These are phyloP conservation scores for Amphichorda felina DNA, from an alignment of 2,329 filamentous ascomycete species.

Conservation along the genomic window DNA sequence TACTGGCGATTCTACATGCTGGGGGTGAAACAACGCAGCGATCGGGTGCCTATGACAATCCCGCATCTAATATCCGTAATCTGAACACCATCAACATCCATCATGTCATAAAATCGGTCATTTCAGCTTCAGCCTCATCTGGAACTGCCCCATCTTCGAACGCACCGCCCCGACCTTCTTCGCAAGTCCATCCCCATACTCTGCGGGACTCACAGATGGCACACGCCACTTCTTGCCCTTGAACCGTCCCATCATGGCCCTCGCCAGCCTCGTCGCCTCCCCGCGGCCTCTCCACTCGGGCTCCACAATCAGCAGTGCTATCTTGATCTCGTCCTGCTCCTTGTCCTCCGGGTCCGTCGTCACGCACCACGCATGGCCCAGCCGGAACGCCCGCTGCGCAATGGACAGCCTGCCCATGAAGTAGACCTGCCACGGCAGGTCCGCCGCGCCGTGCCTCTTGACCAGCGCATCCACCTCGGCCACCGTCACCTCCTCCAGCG, in stretches of 20 bases:
- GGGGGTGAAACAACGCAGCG: no score
- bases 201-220: slow-evolving; percentile 4
- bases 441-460: slow-evolving; percentile 4
- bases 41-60: no score
- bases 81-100: no score
- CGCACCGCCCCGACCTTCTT: slow-evolving; percentile 4
- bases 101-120: neutral
- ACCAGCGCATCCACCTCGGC: slow-evolving; percentile 7
- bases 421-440: slow-evolving; percentile 9
- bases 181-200: slow-evolving; percentile 6
- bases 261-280: slow-evolving; percentile 6
- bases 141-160: slow-evolving; percentile 1
- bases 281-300: slow-evolving; percentile 8
- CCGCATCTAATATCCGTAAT: no score
- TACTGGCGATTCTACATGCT: no score
- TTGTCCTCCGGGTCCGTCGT: slow-evolving; percentile 8
- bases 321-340: slow-evolving; percentile 2
- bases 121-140: slow-evolving; percentile 6
- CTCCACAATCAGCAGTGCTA: slow-evolving; percentile 8
- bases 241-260: slow-evolving; percentile 8
- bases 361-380: slow-evolving; percentile 9
- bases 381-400: slow-evolving; percentile 6
- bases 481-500: slow-evolving; percentile 2
- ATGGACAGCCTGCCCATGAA: slow-evolving; percentile 1
- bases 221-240: slow-evolving; percentile 7